Conservation (phyloP, 345 rosid species). For the Melaleuca alternifolia region DNA sequence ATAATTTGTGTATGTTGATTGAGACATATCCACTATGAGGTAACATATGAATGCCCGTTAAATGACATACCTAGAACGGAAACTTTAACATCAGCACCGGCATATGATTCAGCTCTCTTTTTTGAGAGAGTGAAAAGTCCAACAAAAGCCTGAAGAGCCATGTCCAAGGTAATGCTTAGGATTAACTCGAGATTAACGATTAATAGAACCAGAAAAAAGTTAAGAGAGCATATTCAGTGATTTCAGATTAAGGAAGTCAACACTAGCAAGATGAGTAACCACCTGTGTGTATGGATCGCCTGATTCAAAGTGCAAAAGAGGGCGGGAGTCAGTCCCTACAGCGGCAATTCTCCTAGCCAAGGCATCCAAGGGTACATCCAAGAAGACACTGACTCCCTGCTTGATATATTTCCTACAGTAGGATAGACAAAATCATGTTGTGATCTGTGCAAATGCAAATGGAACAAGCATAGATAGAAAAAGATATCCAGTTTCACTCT, state of each 20-base stretch:
- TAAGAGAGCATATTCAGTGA: neutral
- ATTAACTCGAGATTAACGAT: neutral
- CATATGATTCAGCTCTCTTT: conserved; percentile 23
- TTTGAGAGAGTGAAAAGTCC: conserved; percentile 21
- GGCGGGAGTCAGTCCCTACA: conserved; percentile 34
- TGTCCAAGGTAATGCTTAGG: neutral
- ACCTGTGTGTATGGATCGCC: conserved; percentile 37
- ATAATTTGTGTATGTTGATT: too few relatives aligned
- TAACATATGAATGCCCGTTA: neutral
- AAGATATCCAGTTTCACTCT: neutral
- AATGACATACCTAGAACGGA: conserved; percentile 15
- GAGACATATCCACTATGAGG: too few relatives aligned
- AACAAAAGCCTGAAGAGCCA: conserved; percentile 21
- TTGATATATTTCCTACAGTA: conserved; percentile 24
- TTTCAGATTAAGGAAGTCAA: neutral
- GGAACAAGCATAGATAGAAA: neutral
- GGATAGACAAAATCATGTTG: neutral
- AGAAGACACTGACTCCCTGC: conserved; percentile 23
- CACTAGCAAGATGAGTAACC: neutral
- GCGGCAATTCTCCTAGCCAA: conserved; percentile 46
- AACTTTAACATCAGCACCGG: conserved; percentile 29
- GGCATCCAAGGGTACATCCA: conserved; percentile 38
- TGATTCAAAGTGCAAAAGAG: conserved; percentile 23
- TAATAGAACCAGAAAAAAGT: neutral
- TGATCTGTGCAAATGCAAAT: neutral